Conservation (phyloP, 176 grass and related monocot species). For the Oryza australiensis region DNA sequence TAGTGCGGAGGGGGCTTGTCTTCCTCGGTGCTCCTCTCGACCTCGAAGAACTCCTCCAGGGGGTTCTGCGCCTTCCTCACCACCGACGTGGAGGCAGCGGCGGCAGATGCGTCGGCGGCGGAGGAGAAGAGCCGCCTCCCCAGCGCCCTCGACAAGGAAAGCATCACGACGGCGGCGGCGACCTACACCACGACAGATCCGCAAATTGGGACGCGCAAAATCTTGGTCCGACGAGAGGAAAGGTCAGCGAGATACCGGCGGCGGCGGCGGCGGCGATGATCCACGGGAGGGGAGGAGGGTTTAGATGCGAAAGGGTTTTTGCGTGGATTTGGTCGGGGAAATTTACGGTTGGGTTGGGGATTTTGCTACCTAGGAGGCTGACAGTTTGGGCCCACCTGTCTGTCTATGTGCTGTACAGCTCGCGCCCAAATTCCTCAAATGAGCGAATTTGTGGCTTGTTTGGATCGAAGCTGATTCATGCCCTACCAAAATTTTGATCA, state of each 20-base stretch:
- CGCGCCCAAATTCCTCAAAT: too few species aligned
- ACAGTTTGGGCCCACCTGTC: not conserved
- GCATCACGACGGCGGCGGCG: constrained; percentile 32
- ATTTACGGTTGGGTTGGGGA: not conserved
- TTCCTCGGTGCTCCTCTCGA: constrained; percentile 70
- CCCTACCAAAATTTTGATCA: too few species aligned
- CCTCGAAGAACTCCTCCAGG: constrained; percentile 93
- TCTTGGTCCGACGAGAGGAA: not conserved
- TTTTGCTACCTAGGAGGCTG: not conserved
- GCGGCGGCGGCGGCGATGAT: constrained; percentile 28
- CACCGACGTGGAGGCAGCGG: constrained; percentile 38
- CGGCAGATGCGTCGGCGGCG: constrained; percentile 36
- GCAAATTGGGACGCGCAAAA: not conserved
- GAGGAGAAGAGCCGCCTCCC: constrained; percentile 54
- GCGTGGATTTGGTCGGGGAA: not conserved
- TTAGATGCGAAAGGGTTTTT: constrained; percentile 35
- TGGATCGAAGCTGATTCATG: too few species aligned
- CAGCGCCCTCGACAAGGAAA: constrained; percentile 66
- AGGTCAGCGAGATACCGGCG: not conserved
- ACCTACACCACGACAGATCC: constrained; percentile 6
- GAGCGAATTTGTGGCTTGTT: too few species aligned
- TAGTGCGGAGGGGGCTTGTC: constrained; percentile 70
- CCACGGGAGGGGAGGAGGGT: constrained; percentile 17
- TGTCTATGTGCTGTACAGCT: too few species aligned
- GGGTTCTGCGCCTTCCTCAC: constrained; percentile 66